phyloP scores from a whole-genome alignment of 768 basidiomycete genomes.

The Galerina sulciceps region DNA sequence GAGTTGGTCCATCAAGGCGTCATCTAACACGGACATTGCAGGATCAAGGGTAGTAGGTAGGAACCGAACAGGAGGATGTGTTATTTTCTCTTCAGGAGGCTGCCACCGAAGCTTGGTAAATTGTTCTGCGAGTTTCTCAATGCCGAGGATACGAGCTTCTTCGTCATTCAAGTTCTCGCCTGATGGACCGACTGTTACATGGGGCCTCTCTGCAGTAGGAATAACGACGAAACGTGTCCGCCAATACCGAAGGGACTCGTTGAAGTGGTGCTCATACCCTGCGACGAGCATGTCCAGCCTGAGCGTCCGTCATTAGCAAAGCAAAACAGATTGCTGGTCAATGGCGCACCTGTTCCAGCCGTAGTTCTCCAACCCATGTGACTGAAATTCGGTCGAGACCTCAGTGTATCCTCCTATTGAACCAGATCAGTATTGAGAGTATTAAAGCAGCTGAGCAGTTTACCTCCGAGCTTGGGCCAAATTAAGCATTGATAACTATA shows the following conservation, averaged over 20 bases:
- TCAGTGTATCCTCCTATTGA: slow-evolving; percentile 75
- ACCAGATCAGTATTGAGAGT: background rate
- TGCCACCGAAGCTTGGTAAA: slow-evolving; percentile 88
- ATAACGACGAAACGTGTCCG: slow-evolving; percentile 93
- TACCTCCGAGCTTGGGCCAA: slow-evolving; percentile 87
- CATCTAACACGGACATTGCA: slow-evolving; percentile 78
- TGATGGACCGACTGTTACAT: slow-evolving; percentile 54
- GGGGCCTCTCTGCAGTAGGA: slow-evolving; percentile 76
- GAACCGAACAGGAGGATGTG: slow-evolving; percentile 67
- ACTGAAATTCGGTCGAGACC: slow-evolving; percentile 71
- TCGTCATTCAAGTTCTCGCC: slow-evolving; percentile 84
- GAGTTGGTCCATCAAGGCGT: slow-evolving; percentile 75
- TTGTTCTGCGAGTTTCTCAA: slow-evolving; percentile 88
- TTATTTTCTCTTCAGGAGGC: slow-evolving; percentile 56
- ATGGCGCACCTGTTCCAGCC: slow-evolving; percentile 81
- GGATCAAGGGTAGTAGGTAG: slow-evolving; percentile 87
- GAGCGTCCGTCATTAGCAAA: background rate
- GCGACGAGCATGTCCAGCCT: slow-evolving; percentile 88
- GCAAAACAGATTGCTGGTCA: background rate
- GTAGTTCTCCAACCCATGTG: slow-evolving; percentile 81
- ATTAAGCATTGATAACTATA: slow-evolving; percentile 88
- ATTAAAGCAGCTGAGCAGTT: slow-evolving; percentile 2
- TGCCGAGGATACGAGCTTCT: slow-evolving; percentile 86
- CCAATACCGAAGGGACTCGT: slow-evolving; percentile 89
- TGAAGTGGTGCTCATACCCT: slow-evolving; percentile 80